These are phyloP conservation scores for Russula emetica DNA, from an alignment of 768 basidiomycete genomes.

Conservation along the genomic window DNA sequence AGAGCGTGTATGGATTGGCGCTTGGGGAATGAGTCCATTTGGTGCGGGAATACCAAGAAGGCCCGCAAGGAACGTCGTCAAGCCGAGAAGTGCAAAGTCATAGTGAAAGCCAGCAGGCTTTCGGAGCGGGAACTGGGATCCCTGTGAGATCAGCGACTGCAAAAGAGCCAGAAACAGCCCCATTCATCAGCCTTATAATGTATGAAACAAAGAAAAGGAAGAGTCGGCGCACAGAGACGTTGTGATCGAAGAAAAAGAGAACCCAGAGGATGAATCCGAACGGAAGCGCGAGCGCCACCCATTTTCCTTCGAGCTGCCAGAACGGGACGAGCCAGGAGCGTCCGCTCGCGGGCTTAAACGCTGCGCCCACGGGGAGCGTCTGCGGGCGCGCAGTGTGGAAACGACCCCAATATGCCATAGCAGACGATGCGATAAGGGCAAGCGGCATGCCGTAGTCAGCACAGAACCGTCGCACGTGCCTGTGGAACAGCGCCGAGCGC, in stretches of 20 bases:
- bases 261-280: slow-evolving; percentile 88
- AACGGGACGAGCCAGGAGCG: slow-evolving; percentile 83
- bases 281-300: slow-evolving; percentile 84
- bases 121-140: slow-evolving; percentile 80
- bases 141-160: slow-evolving; percentile 89
- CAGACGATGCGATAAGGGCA: slow-evolving; percentile 69
- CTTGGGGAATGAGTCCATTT: slow-evolving; percentile 80
- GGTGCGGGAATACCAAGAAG: slow-evolving; percentile 84
- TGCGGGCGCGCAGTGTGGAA: slow-evolving; percentile 57
- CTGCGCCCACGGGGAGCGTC: slow-evolving; percentile 63
- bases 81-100: slow-evolving; percentile 87
- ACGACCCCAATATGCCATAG: slow-evolving; percentile 81
- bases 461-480: slow-evolving; percentile 67
- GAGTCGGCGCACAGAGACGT: slow-evolving; percentile 66
- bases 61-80: slow-evolving; percentile 85
- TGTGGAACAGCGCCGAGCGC: slow-evolving; percentile 61
- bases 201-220: background rate
- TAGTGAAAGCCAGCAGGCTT: slow-evolving; percentile 87
- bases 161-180: background rate
- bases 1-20: slow-evolving; percentile 88
- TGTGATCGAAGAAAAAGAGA: slow-evolving; percentile 93
- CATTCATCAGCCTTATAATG: background rate
- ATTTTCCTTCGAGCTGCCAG: slow-evolving; percentile 84
- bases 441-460: slow-evolving; percentile 92
- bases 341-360: slow-evolving; percentile 67